Percentiles rank a stretch among this genome's conserved stretches.
Evolutionary conservation across 1,284 basidiomycete genomes (phyloP).

Genomic region (Ustilago crameri): DNA sequence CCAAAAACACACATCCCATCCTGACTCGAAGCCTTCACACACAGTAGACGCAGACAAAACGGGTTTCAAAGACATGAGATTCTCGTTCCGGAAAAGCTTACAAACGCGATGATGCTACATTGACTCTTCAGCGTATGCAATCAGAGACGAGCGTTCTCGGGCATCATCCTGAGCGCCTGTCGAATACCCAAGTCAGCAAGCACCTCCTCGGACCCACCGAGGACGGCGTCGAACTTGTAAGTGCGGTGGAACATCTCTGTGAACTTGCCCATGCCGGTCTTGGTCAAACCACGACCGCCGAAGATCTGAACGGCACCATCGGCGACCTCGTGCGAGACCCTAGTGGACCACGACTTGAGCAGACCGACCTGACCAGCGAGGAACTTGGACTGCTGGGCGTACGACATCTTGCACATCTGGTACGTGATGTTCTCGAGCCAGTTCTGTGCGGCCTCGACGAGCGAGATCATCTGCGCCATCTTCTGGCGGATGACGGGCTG

Average conservation of each 20-base stretch:
- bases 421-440: slow-evolving; percentile 91
- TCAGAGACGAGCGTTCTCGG: slow-evolving; percentile 60
- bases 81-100: not conserved
- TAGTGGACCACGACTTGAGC: slow-evolving; percentile 73
- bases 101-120: not conserved
- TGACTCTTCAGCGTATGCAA: not conserved
- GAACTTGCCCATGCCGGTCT: slow-evolving; percentile 74
- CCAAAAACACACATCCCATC: not conserved
- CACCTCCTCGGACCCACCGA: slow-evolving; percentile 69
- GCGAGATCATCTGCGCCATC: slow-evolving; percentile 85
- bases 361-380: slow-evolving; percentile 78
- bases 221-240: slow-evolving; percentile 78
- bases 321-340: slow-evolving; percentile 72
- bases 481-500: slow-evolving; percentile 86
- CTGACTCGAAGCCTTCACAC: not conserved
- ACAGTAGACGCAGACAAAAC: not conserved
- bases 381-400: slow-evolving; percentile 77
- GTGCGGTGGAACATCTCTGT: slow-evolving; percentile 72
- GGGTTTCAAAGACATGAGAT: too few relatives aligned
- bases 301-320: slow-evolving; percentile 81
- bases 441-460: slow-evolving; percentile 82
- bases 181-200: slow-evolving; percentile 72
- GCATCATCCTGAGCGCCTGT: slow-evolving; percentile 69
- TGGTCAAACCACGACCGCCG: slow-evolving; percentile 77
- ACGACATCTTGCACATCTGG: slow-evolving; percentile 84